Base-by-base conservation (phyloP, 331 rosid genomes). In the Arachis monticola region DNA sequence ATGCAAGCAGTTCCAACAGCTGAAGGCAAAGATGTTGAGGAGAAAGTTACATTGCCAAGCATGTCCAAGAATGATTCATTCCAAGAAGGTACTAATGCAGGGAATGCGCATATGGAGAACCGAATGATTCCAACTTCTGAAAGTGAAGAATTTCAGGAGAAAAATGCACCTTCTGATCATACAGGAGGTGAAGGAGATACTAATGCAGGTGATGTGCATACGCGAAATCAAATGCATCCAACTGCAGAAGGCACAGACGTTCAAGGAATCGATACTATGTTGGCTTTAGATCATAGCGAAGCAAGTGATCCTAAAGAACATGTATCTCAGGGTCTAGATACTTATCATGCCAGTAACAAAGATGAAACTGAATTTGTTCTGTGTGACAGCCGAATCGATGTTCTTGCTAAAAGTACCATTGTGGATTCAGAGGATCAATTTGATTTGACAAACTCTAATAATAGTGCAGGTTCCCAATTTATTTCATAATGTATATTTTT, bases 111-210 rank as follows among this genome's bases (percentile, higher is more conserved):
- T 11, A 45, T 68, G 67, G 53, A 80, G 6, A 67, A 42, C 31
- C 76, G 67, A 67, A 60, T 51, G 22, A 59, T 10, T 73, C 48
- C 67, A 44, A 62, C 32, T n/a, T 35, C 32, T 58, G 84, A 72
- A 72, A 73, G 44, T 42, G 71, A 76, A 61, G 77, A 10, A 48
- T 44, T 51, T 72, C 46, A 13, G 59, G 83, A 72, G 51, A 52
- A 62, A 59, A 69, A 8, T 27, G 38, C 6, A n/a, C 78, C n/a
- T 81, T 55, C 78, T 65, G 72, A 67, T 10, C 51, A 48, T 60
- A 27, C 50, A 42, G 45, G 56, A 80, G 31, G 27, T 61, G 75
- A 82, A 71, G 81, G 74, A 65, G 87, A 75, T 72, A 32, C 46
- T 74, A 22, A 14, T 44, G 38, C 7, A 11, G 72, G 63, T 31